A percentile compares a stretch with the other conserved stretches of the same genome.
Evolutionary conservation across 2,329 filamentous ascomycete species (phyloP).

Genomic region (Diaporthe eres): DNA sequence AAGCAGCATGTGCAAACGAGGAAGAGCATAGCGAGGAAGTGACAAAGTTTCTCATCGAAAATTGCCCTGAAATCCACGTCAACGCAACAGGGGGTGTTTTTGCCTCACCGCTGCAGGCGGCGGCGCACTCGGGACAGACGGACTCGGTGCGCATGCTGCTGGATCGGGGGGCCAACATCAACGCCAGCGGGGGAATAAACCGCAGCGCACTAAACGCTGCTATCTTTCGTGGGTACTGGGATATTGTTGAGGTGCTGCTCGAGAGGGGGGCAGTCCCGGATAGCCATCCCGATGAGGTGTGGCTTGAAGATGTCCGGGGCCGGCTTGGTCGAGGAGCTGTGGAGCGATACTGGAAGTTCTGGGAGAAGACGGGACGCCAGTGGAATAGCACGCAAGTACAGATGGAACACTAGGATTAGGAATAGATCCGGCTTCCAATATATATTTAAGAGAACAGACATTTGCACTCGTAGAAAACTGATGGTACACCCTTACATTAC

Average conservation of each 20-base stretch:
- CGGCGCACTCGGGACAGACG: background rate
- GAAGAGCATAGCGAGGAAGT: too few relatives aligned
- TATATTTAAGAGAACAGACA: too few relatives aligned
- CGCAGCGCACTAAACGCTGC: background rate
- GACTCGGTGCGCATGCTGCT: background rate
- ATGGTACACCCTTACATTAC: too few relatives aligned
- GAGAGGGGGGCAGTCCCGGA: background rate
- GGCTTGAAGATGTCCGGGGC: background rate
- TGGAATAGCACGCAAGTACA: too few relatives aligned
- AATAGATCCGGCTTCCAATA: too few relatives aligned
- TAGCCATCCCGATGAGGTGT: background rate
- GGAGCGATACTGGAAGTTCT: constrained; percentile 2
- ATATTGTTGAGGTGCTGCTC: background rate
- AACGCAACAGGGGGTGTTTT: background rate
- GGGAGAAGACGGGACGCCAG: background rate
- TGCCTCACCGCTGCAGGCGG: background rate
- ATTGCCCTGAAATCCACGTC: background rate
- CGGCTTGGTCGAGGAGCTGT: background rate
- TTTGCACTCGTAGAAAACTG: too few relatives aligned
- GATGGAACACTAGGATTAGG: too few relatives aligned
- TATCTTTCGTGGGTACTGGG: background rate
- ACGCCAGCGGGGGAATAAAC: background rate
- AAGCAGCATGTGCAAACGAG: too few relatives aligned
- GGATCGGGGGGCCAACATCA: background rate
- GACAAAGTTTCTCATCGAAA: background rate